Base-by-base conservation (phyloP, 768 basidiomycete genomes). In the Sarcomyxa edulis region DNA sequence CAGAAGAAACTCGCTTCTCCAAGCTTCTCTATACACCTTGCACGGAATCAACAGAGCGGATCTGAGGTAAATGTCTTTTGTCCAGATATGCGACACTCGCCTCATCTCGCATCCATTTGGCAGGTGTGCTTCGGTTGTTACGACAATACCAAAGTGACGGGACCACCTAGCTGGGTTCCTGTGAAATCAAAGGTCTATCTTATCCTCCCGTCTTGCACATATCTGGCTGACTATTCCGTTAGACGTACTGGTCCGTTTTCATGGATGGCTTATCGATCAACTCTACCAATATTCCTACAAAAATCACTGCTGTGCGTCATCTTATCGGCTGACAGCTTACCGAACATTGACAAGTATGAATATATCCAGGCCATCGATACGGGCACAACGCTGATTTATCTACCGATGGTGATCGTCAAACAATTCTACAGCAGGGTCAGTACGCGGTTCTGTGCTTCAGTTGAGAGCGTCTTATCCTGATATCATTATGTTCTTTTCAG, bases 341-440 rank as follows among this genome's bases (percentile, higher is more conserved):
- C 35, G 19, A 3, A 26, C 25, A 14, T 24, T 18, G 4, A 22
- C n/a, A n/a, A n/a, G n/a, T n/a, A n/a, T n/a, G n/a, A n/a, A n/a
- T n/a, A n/a, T n/a, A n/a, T n/a, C 6, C 39, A 82, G 80, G 77
- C 79, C 14, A 68, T 84, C 42, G 83, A 84, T 49, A 79, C 80
- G 0, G 81, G 83, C 21, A 81, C 80, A 3, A 76, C 80, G 20
- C 60, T 82, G 19, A 73, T 83, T 41, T 83, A 83, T 54, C 42
- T 80, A 5, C 76, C 79, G 1, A 51, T 58, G 26, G 32, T 49
- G 0, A 44, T 74, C 20, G 74, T 69, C 5, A 35, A 51, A 2
- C 45, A 55, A 7, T 66, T 84, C 42, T 84, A 83, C 54, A 37
- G 47, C 2, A 46, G 52, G 48, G 75, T 72, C 19, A 35, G 62